Percentiles rank a stretch among this genome's conserved stretches.
phyloP scores from a whole-genome alignment of 2,329 filamentous ascomycete genomes.

The Monosporascus sp. region DNA sequence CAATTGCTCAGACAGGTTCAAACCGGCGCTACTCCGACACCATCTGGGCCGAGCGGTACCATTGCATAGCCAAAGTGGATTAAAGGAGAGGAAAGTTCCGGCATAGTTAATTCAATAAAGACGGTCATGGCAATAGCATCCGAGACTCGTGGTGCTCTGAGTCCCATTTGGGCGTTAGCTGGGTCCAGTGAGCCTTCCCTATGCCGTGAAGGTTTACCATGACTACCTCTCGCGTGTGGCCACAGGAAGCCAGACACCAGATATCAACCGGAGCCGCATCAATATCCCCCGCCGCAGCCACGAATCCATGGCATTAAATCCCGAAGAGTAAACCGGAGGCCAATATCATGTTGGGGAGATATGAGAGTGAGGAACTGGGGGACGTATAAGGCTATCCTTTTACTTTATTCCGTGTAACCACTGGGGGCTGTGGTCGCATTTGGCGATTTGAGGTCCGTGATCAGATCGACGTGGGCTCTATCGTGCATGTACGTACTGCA shows the following conservation, averaged over 20 bases:
- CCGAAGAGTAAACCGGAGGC: not conserved
- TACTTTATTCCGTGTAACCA: no score
- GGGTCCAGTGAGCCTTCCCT: not conserved
- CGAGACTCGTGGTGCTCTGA: not conserved
- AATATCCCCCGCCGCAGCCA: not conserved
- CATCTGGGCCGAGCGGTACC: not conserved
- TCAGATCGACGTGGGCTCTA: no score
- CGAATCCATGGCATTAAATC: no score
- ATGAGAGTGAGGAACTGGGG: not conserved
- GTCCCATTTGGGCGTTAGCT: not conserved
- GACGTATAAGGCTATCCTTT: no score
- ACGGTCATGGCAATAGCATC: not conserved
- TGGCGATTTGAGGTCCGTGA: no score
- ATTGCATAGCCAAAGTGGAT: not conserved
- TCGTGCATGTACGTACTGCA: no score
- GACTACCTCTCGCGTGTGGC: not conserved
- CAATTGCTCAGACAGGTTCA: not conserved
- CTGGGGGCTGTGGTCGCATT: no score
- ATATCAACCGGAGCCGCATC: no score
- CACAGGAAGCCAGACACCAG: no score
- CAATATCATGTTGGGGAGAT: not conserved
- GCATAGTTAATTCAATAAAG: not conserved
- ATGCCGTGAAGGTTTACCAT: not conserved
- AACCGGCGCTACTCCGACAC: not conserved
- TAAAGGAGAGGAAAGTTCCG: not conserved